These are phyloP conservation scores for Extremus antarcticus DNA, from an alignment of 495 filamentous ascomycete species.

Conservation along the genomic window DNA sequence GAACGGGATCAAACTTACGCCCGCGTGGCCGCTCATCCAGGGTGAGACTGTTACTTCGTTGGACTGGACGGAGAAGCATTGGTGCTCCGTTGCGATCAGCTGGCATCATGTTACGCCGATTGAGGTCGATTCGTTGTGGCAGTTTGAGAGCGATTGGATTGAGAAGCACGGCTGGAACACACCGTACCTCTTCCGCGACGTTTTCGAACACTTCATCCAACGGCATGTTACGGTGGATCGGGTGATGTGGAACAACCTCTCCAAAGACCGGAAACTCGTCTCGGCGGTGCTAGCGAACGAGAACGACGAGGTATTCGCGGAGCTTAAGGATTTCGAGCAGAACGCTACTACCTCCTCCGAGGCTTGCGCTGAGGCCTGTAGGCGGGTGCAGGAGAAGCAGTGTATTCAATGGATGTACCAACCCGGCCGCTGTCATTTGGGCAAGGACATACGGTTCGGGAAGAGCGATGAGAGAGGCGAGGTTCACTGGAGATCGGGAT, in stretches of 20 bases:
- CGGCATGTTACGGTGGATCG: slow-evolving; percentile 20
- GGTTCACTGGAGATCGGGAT: slow-evolving; percentile 10
- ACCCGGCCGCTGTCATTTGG: slow-evolving; percentile 16
- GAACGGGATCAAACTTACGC: slow-evolving; percentile 39
- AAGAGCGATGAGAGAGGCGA: slow-evolving; percentile 8
- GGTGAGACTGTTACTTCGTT: slow-evolving; percentile 43
- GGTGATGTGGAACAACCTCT: slow-evolving; percentile 27
- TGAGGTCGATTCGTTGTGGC: slow-evolving; percentile 44
- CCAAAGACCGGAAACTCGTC: slow-evolving; percentile 18
- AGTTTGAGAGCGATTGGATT: slow-evolving; percentile 32
- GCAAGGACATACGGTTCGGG: slow-evolving; percentile 15
- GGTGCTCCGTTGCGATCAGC: slow-evolving; percentile 50
- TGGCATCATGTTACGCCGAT: slow-evolving; percentile 48
- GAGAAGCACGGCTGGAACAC: slow-evolving; percentile 22
- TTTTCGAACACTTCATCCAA: slow-evolving; percentile 24
- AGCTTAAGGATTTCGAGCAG: slow-evolving; percentile 12
- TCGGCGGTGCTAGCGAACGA: not conserved
- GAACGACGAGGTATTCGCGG: slow-evolving; percentile 1
- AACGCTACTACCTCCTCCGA: slow-evolving; percentile 6
- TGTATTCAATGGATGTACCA: slow-evolving; percentile 19
- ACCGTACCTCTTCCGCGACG: slow-evolving; percentile 24
- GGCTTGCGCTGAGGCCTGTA: slow-evolving; percentile 14
- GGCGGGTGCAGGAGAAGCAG: not conserved
- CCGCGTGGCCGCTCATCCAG: slow-evolving; percentile 45
- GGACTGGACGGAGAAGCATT: slow-evolving; percentile 41